Evolutionary conservation across 2,329 filamentous ascomycete species (phyloP), one percentile per base, ranked within the genome.

Genomic region (Chalara sp.): DNA sequence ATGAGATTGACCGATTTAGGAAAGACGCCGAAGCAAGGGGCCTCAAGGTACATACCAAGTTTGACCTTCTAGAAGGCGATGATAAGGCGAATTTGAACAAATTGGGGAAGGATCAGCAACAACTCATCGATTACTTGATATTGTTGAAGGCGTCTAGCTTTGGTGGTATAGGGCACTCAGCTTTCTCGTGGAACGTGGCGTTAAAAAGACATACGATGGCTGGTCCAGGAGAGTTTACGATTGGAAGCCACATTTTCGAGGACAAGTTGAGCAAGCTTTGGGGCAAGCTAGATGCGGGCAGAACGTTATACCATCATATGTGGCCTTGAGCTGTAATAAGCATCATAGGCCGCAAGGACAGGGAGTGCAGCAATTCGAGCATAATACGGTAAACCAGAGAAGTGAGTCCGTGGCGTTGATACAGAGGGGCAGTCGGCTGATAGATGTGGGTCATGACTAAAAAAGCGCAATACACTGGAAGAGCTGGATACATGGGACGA

Each of bases 111-210:
- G 73, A 77, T 56, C 75, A 78, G 63, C 68, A 70, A 48, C 70
- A 68, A 0, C 59, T 78, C 30, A 68, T 78, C 5, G 76, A 79
- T 61, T 76, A 73, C 58, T 68, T 77, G 57, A 68, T 79, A 4
- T 58, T 77, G 58, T 58, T 70, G 47, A 64, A 71, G 28, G 68
- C 69, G 7, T 67, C 67, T 35, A 59, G 69, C 12, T 70, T 77
- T 53, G 67, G 67, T 0, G 75, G 75, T 0, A 63, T 71, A 7
- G 68, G 70, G 6, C 69, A 69, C 58, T 74, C 71, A 51, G 68
- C 65, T 52, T 75, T 76, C 48, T 68, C 69, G 11, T 76, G 73
- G 68, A 72, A 72, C 49, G 58, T 78, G 12, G 73, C 72, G 7
- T 57, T 64, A 49, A 61, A 55, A 46, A 57, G 62, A 55, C 60